A percentile compares a stretch with the other conserved stretches of the same genome.
Conservation (phyloP, 2,329 filamentous ascomycete species). For the Diaporthe nobilis region DNA sequence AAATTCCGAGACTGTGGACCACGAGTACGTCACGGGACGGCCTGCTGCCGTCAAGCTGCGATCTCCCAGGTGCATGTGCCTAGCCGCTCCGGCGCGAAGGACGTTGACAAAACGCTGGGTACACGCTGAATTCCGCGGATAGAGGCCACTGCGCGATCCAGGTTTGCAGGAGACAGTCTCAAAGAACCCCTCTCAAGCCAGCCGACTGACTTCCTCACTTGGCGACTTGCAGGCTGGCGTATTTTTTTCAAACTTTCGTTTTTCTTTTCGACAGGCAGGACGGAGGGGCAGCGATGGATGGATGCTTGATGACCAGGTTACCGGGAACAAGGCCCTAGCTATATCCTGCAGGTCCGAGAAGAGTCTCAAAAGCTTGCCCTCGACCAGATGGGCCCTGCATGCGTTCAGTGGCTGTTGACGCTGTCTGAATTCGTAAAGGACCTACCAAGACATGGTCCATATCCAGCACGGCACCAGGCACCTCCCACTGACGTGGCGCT, state of each 20-base stretch:
- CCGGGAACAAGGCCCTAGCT: not conserved
- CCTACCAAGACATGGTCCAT: constrained; percentile 6
- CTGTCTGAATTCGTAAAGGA: not conserved
- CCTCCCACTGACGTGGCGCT: constrained; percentile 17
- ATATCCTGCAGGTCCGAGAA: constrained; percentile 16
- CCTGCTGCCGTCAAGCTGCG: constrained; percentile 8
- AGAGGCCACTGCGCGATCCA: not conserved
- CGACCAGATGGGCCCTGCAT: not conserved
- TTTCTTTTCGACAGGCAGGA: not conserved
- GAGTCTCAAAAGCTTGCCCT: not conserved
- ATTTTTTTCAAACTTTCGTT: no score
- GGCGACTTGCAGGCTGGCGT: not conserved
- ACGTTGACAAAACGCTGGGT: constrained; percentile 3
- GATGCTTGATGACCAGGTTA: not conserved
- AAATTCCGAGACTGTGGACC: constrained; percentile 1
- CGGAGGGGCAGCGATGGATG: not conserved
- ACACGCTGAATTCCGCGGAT: not conserved
- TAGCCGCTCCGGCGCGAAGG: constrained; percentile 13
- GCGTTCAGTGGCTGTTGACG: constrained; percentile 5
- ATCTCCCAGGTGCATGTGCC: constrained; percentile 6
- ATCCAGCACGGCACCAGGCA: constrained; percentile 4
- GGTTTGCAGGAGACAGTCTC: not conserved
- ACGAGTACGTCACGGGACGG: constrained; percentile 3
- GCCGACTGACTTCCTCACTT: no score
- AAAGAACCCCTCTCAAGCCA: not conserved